phyloP scores from a whole-genome alignment of 1,139 yeast species.

The Pichia sp. region DNA sequence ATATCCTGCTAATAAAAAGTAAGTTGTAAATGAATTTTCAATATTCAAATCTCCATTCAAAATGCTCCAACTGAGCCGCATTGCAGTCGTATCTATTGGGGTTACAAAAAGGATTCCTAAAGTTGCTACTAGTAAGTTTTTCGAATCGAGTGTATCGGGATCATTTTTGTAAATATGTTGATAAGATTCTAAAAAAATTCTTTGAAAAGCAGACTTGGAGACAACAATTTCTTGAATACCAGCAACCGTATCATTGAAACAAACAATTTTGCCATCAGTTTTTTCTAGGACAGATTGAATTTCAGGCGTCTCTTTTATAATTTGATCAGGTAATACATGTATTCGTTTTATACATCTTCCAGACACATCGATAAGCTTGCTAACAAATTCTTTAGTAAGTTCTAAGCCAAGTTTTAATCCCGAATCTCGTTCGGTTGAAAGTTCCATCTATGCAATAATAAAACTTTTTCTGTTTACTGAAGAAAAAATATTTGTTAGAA shows the following conservation, averaged over 20 bases:
- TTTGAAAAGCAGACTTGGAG: constrained; percentile 10
- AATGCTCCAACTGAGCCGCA: constrained; percentile 25
- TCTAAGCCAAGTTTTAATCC: not conserved
- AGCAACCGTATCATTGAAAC: constrained; percentile 9
- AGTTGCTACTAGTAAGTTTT: constrained; percentile 21
- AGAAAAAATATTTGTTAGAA: too few relatives aligned
- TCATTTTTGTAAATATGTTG: constrained; percentile 7
- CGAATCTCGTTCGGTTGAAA: not conserved
- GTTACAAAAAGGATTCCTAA: constrained; percentile 35
- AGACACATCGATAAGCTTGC: not conserved
- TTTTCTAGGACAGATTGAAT: not conserved
- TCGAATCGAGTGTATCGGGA: not conserved
- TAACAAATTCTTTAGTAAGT: not conserved
- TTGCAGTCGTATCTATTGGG: constrained; percentile 35
- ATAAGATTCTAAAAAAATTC: constrained; percentile 20
- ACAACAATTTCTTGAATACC: constrained; percentile 17
- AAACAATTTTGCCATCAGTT: not conserved
- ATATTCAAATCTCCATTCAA: not conserved
- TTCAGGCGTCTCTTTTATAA: constrained; percentile 1
- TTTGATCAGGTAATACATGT: constrained; percentile 10
- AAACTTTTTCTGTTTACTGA: too few relatives aligned
- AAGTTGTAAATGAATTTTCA: not conserved
- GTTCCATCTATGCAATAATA: too few relatives aligned
- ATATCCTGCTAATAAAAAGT: constrained; percentile 6
- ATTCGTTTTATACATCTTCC: constrained; percentile 1